Evolutionary conservation across 768 basidiomycete species (phyloP).

Genomic region (Hortiboletus campestris): DNA sequence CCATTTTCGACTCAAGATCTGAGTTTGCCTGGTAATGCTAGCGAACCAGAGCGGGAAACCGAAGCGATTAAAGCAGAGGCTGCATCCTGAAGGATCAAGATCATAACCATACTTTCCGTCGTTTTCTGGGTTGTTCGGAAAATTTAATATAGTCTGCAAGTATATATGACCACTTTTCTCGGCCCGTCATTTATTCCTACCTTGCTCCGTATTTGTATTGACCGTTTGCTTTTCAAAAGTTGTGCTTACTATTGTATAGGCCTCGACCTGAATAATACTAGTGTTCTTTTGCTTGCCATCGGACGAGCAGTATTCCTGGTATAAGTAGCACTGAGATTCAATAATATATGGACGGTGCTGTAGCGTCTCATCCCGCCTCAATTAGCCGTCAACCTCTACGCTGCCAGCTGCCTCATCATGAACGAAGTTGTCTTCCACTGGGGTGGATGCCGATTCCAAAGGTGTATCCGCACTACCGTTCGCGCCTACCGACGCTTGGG

Average conservation of each 20-base stretch:
- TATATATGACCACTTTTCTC: slow-evolving; percentile 34
- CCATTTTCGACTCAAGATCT: slow-evolving; percentile 68
- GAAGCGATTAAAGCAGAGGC: slow-evolving; percentile 71
- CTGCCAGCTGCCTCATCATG: slow-evolving; percentile 42
- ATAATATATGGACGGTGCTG: slow-evolving; percentile 12
- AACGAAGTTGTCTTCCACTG: slow-evolving; percentile 27
- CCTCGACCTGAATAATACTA: slow-evolving; percentile 31
- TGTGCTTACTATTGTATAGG: slow-evolving; percentile 38
- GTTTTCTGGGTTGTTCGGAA: slow-evolving; percentile 28
- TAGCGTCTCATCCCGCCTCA: slow-evolving; percentile 7
- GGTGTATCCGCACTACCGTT: slow-evolving; percentile 42
- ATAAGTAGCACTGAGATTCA: slow-evolving; percentile 21
- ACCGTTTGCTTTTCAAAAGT: slow-evolving; percentile 32
- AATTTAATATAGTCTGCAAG: slow-evolving; percentile 31
- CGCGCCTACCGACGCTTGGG: slow-evolving; percentile 30
- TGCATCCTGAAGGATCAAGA: slow-evolving; percentile 28
- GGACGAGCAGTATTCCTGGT: slow-evolving; percentile 14
- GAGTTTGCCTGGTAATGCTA: slow-evolving; percentile 51
- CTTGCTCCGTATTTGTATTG: slow-evolving; percentile 39
- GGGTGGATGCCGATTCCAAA: slow-evolving; percentile 45
- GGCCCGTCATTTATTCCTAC: slow-evolving; percentile 37
- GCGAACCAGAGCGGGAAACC: slow-evolving; percentile 61
- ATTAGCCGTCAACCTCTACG: slow-evolving; percentile 34
- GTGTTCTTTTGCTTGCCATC: slow-evolving; percentile 14
- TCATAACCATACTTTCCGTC: slow-evolving; percentile 20